Evolutionary conservation across 192 early-diverging fungal species (phyloP).

Genomic region (Podila epicladia): DNA sequence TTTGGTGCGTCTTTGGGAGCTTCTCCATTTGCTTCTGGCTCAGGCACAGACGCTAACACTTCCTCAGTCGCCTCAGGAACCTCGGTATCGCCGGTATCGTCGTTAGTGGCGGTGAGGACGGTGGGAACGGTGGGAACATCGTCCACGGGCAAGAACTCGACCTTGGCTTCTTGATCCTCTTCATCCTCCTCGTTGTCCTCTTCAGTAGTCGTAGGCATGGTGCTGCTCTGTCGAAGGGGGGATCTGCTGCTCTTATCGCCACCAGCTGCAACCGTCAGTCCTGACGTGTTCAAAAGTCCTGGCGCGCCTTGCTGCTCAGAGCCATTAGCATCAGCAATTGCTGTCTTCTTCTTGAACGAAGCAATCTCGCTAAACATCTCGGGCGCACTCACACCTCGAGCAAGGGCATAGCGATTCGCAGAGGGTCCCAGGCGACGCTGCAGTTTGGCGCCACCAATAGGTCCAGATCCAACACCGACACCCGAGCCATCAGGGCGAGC

Average conservation of each 20-base stretch:
- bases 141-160: not conserved
- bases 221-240: conserved; percentile 27
- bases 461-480: conserved; percentile 30
- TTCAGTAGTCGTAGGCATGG: not conserved
- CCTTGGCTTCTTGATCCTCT: conserved; percentile 1
- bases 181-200: not conserved
- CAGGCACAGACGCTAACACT: not conserved
- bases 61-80: not conserved
- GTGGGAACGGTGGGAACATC: not conserved
- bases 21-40: too few species aligned
- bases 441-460: conserved; percentile 19
- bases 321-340: conserved; percentile 2
- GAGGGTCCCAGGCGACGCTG: conserved; percentile 25
- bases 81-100: not conserved
- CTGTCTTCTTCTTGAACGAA: conserved; percentile 34
- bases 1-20: not conserved
- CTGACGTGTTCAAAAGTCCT: conserved; percentile 32
- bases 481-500: conserved; percentile 22
- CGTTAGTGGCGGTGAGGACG: not conserved
- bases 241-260: conserved; percentile 41
- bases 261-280: conserved; percentile 27
- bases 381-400: conserved; percentile 44
- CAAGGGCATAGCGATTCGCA: conserved; percentile 11
- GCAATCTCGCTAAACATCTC: conserved; percentile 46
- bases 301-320: conserved; percentile 10